phyloP scores from a whole-genome alignment of 1,284 basidiomycete species.

The Trichosporon asahii region DNA sequence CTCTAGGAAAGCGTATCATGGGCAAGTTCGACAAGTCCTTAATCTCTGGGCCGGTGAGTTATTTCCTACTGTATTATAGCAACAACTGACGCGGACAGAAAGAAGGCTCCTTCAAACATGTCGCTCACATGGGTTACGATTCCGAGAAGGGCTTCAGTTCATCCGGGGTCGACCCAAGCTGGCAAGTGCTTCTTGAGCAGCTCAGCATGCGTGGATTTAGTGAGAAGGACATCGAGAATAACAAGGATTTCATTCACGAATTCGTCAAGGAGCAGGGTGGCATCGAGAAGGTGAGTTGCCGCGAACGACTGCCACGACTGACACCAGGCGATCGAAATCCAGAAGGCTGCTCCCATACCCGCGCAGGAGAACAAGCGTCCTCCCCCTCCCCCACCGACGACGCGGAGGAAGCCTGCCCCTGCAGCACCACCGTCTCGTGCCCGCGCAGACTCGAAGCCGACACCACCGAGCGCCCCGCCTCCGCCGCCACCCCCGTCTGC shows the following conservation, averaged over 20 bases:
- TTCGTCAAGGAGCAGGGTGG: conserved; percentile 65
- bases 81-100: conserved; percentile 36
- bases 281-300: conserved; percentile 26
- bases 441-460: conserved; percentile 24
- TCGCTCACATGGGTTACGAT: conserved; percentile 95
- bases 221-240: conserved; percentile 62
- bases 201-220: conserved; percentile 70
- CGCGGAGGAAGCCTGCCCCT: conserved; percentile 51
- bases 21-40: conserved; percentile 82
- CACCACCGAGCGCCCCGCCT: conserved; percentile 38
- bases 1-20: conserved; percentile 59
- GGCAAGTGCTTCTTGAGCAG: conserved; percentile 72
- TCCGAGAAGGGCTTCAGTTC: conserved; percentile 79
- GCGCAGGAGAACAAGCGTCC: conserved; percentile 8
- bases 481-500: conserved; percentile 43
- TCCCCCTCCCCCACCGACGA: conserved; percentile 47
- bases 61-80: too few species aligned
- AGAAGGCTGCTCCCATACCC: conserved; percentile 1
- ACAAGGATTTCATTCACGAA: conserved; percentile 85
- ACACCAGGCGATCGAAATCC: conserved; percentile 1
- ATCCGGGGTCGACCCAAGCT: conserved; percentile 85
- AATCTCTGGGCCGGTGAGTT: conserved; percentile 72
- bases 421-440: conserved; percentile 51
- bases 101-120: conserved; percentile 75
- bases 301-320: neutral